A percentile compares a stretch with the other conserved stretches of the same genome.
Evolutionary conservation across 257 asterid genomes (phyloP).

Genomic region (Ilex asprella): DNA sequence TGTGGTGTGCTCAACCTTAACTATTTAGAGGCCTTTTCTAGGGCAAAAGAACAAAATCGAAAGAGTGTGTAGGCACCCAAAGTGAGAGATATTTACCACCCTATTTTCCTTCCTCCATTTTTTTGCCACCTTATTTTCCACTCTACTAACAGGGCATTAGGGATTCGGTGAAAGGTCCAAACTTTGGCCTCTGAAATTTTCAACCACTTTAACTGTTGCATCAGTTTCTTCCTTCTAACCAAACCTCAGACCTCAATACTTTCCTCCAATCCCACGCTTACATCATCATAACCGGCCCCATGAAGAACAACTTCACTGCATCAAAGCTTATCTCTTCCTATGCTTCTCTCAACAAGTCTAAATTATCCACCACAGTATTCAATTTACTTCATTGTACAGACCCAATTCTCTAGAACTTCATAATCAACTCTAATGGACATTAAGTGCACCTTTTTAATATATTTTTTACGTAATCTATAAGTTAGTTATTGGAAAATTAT

Average conservation of each 20-base stretch:
- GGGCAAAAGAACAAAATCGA: no score
- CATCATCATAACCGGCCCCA: conserved; percentile 43
- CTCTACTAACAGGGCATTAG: no score
- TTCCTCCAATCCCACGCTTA: conserved; percentile 45
- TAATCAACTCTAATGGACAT: conserved; percentile 50
- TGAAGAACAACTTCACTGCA: conserved; percentile 46
- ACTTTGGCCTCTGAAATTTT: conserved; percentile 19
- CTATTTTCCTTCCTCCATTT: no score
- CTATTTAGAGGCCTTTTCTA: no score
- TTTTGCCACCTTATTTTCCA: no score
- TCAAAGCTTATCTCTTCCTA: conserved; percentile 63
- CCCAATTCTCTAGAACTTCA: conserved; percentile 66
- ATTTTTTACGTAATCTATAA: no score
- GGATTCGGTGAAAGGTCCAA: not conserved
- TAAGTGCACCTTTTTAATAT: not conserved
- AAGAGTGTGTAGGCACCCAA: no score
- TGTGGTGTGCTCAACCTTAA: no score
- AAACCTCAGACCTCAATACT: conserved; percentile 16
- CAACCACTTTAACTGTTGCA: conserved; percentile 22
- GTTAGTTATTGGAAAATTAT: no score
- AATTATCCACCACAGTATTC: conserved; percentile 44
- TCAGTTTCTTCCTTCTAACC: conserved; percentile 37
- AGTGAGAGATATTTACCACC: no score
- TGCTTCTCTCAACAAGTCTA: conserved; percentile 41
- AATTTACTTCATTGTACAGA: conserved; percentile 34